Percentiles rank a stretch among this genome's conserved stretches.
Evolutionary conservation across 352 stramenopile genomes (phyloP).

Genomic region (Phytophthora capsici): DNA sequence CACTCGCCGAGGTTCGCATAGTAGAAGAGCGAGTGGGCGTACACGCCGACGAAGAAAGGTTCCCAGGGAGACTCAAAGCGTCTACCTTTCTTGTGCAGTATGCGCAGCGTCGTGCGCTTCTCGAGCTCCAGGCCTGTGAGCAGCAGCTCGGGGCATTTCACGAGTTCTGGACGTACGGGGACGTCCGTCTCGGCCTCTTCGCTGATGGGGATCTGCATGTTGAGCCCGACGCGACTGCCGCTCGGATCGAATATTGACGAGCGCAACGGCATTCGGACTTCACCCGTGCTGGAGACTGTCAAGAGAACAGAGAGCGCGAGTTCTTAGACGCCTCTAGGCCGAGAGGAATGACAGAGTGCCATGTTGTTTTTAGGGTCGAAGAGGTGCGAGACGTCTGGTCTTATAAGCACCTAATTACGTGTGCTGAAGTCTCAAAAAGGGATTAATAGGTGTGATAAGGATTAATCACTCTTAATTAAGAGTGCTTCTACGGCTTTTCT

Average conservation of each 20-base stretch:
- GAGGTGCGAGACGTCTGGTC: background rate
- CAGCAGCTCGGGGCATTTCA: conserved; percentile 60
- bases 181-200: conserved; percentile 10
- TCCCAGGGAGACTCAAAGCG: conserved; percentile 74
- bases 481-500: background rate
- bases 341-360: conserved; percentile 29
- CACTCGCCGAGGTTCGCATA: conserved; percentile 60
- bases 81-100: conserved; percentile 69
- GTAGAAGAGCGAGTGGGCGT: conserved; percentile 71
- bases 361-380: conserved; percentile 17
- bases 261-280: conserved; percentile 19
- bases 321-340: background rate
- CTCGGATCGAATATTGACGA: conserved; percentile 28
- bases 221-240: conserved; percentile 8
- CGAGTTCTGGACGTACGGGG: conserved; percentile 18
- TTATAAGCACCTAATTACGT: too few relatives aligned
- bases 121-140: conserved; percentile 55
- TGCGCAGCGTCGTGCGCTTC: conserved; percentile 45
- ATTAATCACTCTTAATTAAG: background rate
- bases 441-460: too few relatives aligned
- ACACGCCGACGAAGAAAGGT: conserved; percentile 62
- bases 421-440: too few relatives aligned
- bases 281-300: background rate
- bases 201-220: conserved; percentile 23
- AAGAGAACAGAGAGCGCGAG: too few relatives aligned